Base-by-base conservation (phyloP, 371 early-diverging fungal genomes). In the Mucor circinelloides region DNA sequence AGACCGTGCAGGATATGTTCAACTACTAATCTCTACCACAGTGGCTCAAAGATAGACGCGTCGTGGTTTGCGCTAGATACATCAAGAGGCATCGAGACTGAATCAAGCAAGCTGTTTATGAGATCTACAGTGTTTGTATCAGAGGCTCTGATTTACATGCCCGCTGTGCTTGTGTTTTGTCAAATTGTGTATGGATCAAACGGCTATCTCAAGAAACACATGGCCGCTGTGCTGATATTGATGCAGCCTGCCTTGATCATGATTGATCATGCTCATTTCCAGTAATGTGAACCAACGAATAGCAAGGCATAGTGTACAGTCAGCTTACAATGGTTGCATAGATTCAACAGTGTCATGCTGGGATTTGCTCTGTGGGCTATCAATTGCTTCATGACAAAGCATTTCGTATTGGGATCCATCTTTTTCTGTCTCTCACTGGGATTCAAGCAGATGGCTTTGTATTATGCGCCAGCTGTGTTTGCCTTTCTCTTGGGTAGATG, bases 381-480 rank as follows among this genome's bases (percentile, higher is more conserved):
- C 63, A 86, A 85, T 42, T 85, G 85, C 36, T 91, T 95, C 52
- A 63, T 85, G 36, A 74, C 73, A 10, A 80, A 84, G 19, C 85
- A 78, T 30, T 89, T 89, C 68, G 68, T 93, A 2, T 46, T 89
- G 1, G 96, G 96, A 38, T 85, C 91, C 13, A 61, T 95, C 0
- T 79, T 84, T 28, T 98, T 97, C 71, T 92, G 91, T 66, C 76
- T 91, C 12, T 83, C 97, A 0, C 74, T 98, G 28, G 80, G 86
- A 56, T 98, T 96, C 72, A 98, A 98, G 77, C 97, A 97, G 68
- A 98, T 98, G 99, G 94, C 95, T 0, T 81, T 98, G 15, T 98
- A 95, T 73, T 97, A 91, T 77, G 86, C 99, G 0, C 88, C 95
- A 0, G 92, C 97, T 0, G 82, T 98, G 1, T 98, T 98, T 75